These are phyloP conservation scores for Cucurbitaria berberidis DNA, from an alignment of 2,329 filamentous ascomycete genomes.

Conservation along the genomic window DNA sequence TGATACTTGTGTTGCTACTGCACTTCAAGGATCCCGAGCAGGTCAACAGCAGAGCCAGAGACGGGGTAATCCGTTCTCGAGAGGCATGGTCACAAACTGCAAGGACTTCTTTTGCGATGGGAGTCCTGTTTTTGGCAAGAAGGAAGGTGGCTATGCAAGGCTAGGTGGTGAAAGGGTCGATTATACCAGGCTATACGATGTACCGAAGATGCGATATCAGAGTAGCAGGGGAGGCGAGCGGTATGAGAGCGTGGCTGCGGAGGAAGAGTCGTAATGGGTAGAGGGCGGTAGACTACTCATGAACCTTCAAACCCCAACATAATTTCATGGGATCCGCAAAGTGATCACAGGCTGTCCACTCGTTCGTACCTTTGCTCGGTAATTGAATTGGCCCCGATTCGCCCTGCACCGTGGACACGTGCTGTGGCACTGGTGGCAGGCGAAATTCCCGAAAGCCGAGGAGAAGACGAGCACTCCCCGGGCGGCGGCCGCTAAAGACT, in stretches of 20 bases:
- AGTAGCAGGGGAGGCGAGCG: slow-evolving; percentile 34
- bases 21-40: slow-evolving; percentile 70
- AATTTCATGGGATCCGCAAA: not conserved
- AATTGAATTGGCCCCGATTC: slow-evolving; percentile 3
- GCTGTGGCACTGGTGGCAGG: not conserved
- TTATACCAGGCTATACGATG: slow-evolving; percentile 89
- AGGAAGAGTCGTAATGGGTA: slow-evolving; percentile 31
- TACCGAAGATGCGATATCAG: slow-evolving; percentile 71
- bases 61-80: slow-evolving; percentile 80
- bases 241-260: slow-evolving; percentile 65
- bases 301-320: not conserved
- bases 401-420: not conserved
- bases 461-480: slow-evolving; percentile 28
- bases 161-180: slow-evolving; percentile 81
- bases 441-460: slow-evolving; percentile 20
- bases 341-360: not conserved
- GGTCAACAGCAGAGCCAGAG: slow-evolving; percentile 49
- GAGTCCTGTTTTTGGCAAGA: slow-evolving; percentile 76
- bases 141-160: slow-evolving; percentile 75
- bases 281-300: not conserved
- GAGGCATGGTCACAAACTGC: slow-evolving; percentile 86
- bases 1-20: slow-evolving; percentile 92
- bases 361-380: not conserved
- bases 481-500: slow-evolving; percentile 23
- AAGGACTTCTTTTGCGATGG: slow-evolving; percentile 96